Base-by-base conservation (phyloP, 2,329 filamentous ascomycete species). In the Colletotrichum sp. region DNA sequence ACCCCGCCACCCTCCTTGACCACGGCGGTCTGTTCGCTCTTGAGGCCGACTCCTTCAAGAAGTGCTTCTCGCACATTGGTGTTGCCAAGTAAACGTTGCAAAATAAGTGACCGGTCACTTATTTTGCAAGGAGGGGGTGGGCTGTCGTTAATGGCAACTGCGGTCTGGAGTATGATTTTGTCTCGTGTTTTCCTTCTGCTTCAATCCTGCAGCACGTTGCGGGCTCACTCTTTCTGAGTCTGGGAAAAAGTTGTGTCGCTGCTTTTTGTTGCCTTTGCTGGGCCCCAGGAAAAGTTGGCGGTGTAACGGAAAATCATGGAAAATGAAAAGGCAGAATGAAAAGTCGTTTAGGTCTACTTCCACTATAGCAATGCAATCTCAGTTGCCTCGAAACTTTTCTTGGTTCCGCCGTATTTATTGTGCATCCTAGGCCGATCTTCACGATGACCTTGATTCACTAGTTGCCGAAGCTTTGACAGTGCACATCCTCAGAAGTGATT, bases 1-100 rank as follows among this genome's bases (percentile, higher is more conserved):
- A 81, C 70, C 84, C 84, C 2, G 84, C 84, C 32, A 79, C 81
- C 26, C 78, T 85, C 60, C 81, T 85, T 43, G 83, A 85, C 77
- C 80, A 82, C 36, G 83, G 83, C 52, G 84, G 84, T 43, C 77
- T 85, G 18, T 80, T 85, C n/a, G 83, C 83, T 18, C 77, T 85
- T 5, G 83, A 85, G 80, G 81, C 80, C 16, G 75, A 79, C 38
- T 79, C 82, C 21, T 85, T 85, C 78, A 83, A 85, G 80, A 81
- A 83, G 78, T 82, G 81, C 79, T 85, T 85, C 65, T 80, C 77
- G n/a, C 77, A 68, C 60, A 68, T 81, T 8, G 80, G 80, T 72
- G 77, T 80, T 61, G 73, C 80, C 65, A 79, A 80, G 66, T 80
- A 75, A 73, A 36, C 2, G 9, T 52, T 38, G 56, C 26, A 28